Percentiles rank a stretch among this genome's conserved stretches.
Conservation (phyloP, 805 yeast species). For the Phaffomyces thermotolerans region DNA sequence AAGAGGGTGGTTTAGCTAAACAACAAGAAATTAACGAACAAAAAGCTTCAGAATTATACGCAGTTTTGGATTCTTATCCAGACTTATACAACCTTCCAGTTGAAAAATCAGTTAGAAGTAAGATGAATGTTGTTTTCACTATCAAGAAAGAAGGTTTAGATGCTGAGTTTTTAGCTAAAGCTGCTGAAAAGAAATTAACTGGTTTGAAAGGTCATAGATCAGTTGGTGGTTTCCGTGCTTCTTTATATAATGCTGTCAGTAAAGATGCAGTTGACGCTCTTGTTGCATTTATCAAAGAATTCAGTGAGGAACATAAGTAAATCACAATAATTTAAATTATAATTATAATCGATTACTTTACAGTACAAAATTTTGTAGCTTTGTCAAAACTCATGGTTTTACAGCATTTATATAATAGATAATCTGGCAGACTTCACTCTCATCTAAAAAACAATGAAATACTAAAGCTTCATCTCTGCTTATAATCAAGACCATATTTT, state of each 20-base stretch:
- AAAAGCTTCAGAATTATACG: constrained; percentile 17
- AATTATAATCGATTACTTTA: neutral
- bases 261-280: constrained; percentile 6
- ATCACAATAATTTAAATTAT: neutral
- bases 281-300: constrained; percentile 6
- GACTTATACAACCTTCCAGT: constrained; percentile 58
- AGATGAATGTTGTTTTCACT: constrained; percentile 91
- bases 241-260: constrained; percentile 7
- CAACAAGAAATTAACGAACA: neutral
- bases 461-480: constrained; percentile 53
- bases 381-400: constrained; percentile 3
- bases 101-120: constrained; percentile 55
- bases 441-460: constrained; percentile 60
- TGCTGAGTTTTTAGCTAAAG: constrained; percentile 59
- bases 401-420: constrained; percentile 45
- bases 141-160: constrained; percentile 47
- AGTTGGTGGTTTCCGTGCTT: constrained; percentile 10
- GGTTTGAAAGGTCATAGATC: constrained; percentile 11
- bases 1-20: constrained; percentile 62
- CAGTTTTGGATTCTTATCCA: constrained; percentile 59
- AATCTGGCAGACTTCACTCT: constrained; percentile 56
- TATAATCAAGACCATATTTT: constrained; percentile 51
- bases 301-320: constrained; percentile 35
- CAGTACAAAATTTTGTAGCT: no score
- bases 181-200: constrained; percentile 52